Conservation (phyloP, 495 filamentous ascomycete genomes). For the Hyaloscypha finlandica region DNA sequence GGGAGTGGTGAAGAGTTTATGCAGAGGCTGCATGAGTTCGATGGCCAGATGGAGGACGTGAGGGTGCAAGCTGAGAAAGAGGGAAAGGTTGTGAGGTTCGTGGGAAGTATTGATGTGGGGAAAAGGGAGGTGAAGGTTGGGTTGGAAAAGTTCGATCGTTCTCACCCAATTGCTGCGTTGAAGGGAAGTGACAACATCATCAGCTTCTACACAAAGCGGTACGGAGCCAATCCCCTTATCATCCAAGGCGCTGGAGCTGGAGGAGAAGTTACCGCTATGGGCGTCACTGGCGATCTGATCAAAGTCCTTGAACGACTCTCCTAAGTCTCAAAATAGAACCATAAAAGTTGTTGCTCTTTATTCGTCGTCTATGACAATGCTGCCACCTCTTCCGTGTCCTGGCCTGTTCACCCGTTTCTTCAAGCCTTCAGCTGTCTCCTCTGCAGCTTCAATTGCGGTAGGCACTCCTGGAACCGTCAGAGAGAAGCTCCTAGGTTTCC, state of each 20-base stretch:
- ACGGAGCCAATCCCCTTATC: conserved; percentile 85
- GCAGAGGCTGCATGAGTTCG: conserved; percentile 71
- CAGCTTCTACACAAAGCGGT: conserved; percentile 94
- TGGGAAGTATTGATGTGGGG: conserved; percentile 85
- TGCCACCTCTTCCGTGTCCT: conserved; percentile 13
- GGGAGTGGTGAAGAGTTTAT: conserved; percentile 81
- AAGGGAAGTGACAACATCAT: conserved; percentile 99
- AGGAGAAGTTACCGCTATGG: conserved; percentile 95
- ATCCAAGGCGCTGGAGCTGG: conserved; percentile 95
- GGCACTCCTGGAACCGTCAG: conserved; percentile 34
- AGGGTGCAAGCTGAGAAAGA: conserved; percentile 77
- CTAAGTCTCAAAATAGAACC: conserved; percentile 14
- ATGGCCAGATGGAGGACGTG: conserved; percentile 77
- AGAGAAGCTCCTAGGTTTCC: conserved; percentile 53
- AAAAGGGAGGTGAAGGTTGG: conserved; percentile 81
- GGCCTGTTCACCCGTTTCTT: conserved; percentile 24
- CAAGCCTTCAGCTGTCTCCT: conserved; percentile 20
- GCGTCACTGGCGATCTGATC: conserved; percentile 84
- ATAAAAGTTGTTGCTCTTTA: conserved; percentile 23
- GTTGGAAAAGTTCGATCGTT: conserved; percentile 79
- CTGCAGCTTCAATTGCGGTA: conserved; percentile 13
- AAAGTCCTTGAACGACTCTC: conserved; percentile 62
- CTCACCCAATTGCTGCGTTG: conserved; percentile 84
- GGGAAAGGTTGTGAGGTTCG: conserved; percentile 91
- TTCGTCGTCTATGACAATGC: conserved; percentile 19